Base-by-base conservation (phyloP, 2,329 filamentous ascomycete genomes). In the Aaosphaeria pasadenensis region DNA sequence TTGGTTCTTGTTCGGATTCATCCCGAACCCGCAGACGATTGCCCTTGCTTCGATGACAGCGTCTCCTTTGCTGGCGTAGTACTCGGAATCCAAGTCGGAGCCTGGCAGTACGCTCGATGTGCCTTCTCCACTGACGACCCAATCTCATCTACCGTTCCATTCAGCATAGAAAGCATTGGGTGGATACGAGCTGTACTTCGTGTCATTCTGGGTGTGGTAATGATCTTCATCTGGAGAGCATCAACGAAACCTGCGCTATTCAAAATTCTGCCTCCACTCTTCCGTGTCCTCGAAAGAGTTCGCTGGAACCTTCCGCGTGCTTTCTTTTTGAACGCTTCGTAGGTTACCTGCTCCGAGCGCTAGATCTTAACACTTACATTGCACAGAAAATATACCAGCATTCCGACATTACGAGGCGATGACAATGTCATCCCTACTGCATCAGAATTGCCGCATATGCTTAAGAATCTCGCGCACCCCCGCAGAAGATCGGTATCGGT, bases 21-120 rank as follows among this genome's bases (percentile, higher is more conserved):
- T 63, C 94, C 94, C 0, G 94, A 99, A 63, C 94, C 94, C 1
- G 94, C 91, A 1, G 94, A 99, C 67, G 90, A 96, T 67, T 99
- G 94, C 58, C 92, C 92, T 4, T 97, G 92, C 70, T 97, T 95
- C 65, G 92, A 97, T 66, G 92, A 97, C 72, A 95, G 89, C 59
- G 89, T 97, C 43, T 86, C 91, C 4, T 97, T 97, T 71, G 86
- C 90, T 17, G 92, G 89, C 1, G 91, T 96, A 24, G 80, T 95
- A 46, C 88, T 96, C 59, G 94, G 94, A 0, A 76, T 89, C 42
- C 87, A 95, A 61, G 72, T 88, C 50, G 92, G 88, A 7, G 86
- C 84, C 6, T 97, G 91, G 92, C 88, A 91, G 60, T 89, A 88
- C 59, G 80, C 81, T 1, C 79, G 78, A 46, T 83, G 83, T 6